Base-by-base conservation (phyloP, 331 rosid genomes). In the Rosa hybrid region DNA sequence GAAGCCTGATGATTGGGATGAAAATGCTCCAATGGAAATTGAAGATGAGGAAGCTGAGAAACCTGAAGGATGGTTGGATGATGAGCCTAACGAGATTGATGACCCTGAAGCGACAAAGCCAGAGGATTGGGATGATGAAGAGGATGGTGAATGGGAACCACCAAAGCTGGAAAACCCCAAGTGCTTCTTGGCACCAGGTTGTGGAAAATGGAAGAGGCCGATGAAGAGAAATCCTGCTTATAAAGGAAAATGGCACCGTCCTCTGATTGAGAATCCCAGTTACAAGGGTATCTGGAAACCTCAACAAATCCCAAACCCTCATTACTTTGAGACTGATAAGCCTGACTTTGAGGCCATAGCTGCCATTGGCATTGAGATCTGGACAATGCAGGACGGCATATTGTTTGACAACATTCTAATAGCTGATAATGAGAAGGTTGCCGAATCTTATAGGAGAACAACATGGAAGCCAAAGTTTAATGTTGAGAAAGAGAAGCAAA, bases 1-100 rank as follows among this genome's bases (percentile, higher is more conserved):
- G 64, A 96, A 96, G 92, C 98, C 99, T 46, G 99, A 96, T 71
- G 96, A 93, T 73, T 96, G 99, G 99, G 99, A 96, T 65, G 98
- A 95, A 86, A 89, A 91, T 83, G 99, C 99, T 45, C 94, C 98
- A n/a, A 30, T 95, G 86, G 99, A 95, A 85, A 89, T 95, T 74
- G 83, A 82, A 64, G 99, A 95, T 72, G 96, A 86, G 73, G 98
- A 93, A 60, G 98, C 97, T 59, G 93, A 65, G 83, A 95, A 93
- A 79, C 99, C 96, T 45, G 94, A 93, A 81, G 99, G 97, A 56
- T 93, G 98, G 98, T 87, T 95, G 39, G 99, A 95, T 53, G 94
- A 95, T 76, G 99, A 95, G 53, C 99, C 98, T 4, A 93, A 91
- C 60, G 96, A 95, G 78, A 79, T 95, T 12, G 97, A 95, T 68